phyloP scores from a whole-genome alignment of 192 early-diverging fungal species.

The Coemansia sp. region DNA sequence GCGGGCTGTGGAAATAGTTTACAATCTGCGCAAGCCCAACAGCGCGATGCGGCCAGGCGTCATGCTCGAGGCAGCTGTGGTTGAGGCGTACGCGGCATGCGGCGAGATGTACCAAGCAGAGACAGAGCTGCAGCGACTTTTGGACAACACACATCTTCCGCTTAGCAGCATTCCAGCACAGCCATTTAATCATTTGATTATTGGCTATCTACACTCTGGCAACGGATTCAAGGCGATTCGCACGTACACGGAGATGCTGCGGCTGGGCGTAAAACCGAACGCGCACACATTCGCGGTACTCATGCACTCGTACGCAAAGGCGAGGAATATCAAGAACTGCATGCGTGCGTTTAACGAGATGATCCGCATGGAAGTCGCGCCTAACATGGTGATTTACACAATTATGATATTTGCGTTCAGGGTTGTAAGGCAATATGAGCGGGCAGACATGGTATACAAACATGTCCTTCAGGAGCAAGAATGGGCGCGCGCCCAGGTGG shows the following conservation, averaged over 20 bases:
- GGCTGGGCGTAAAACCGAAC: slow-evolving; percentile 73
- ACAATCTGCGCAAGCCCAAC: slow-evolving; percentile 36
- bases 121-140: slow-evolving; percentile 29
- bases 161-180: slow-evolving; percentile 32
- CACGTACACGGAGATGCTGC: slow-evolving; percentile 76
- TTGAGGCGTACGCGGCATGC: slow-evolving; percentile 43
- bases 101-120: slow-evolving; percentile 42
- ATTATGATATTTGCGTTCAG: slow-evolving; percentile 51
- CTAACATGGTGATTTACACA: slow-evolving; percentile 45
- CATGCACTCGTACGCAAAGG: slow-evolving; percentile 70
- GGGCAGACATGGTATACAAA: slow-evolving; percentile 39
- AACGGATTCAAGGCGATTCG: slow-evolving; percentile 72
- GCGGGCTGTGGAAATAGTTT: slow-evolving; percentile 36
- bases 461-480: slow-evolving; percentile 40
- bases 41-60: slow-evolving; percentile 25
- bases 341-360: slow-evolving; percentile 64
- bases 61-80: slow-evolving; percentile 35
- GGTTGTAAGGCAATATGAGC: neutral
- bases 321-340: slow-evolving; percentile 69
- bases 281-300: slow-evolving; percentile 76
- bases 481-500: slow-evolving; percentile 18
- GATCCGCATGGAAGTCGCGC: slow-evolving; percentile 49
- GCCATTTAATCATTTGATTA: slow-evolving; percentile 48
- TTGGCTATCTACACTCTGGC: slow-evolving; percentile 33
- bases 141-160: slow-evolving; percentile 31